A percentile compares a stretch with the other conserved stretches of the same genome.
Conservation (phyloP, 306 rosid genomes). For the Pyrus betulifolia region DNA sequence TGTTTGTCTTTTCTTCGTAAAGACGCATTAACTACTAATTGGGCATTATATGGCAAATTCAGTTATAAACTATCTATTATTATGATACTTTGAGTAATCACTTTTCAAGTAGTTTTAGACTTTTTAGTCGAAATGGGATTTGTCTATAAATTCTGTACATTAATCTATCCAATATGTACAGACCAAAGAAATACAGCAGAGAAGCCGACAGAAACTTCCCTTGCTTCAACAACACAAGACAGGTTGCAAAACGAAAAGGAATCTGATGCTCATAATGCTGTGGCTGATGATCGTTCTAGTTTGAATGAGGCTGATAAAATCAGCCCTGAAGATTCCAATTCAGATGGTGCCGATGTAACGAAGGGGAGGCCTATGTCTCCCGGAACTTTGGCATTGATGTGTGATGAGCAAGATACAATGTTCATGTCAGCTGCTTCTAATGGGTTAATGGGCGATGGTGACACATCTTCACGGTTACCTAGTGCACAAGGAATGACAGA, state of each 20-base stretch:
- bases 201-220: slow-evolving; percentile 51
- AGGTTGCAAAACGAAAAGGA: slow-evolving; percentile 51
- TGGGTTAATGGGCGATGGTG: slow-evolving; percentile 45
- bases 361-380: slow-evolving; percentile 94
- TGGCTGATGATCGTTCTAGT: slow-evolving; percentile 65
- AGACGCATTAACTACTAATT: not conserved
- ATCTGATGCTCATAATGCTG: slow-evolving; percentile 50
- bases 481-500: slow-evolving; percentile 74
- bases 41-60: not conserved
- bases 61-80: not conserved
- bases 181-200: slow-evolving; percentile 55
- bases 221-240: slow-evolving; percentile 65
- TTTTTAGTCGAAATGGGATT: not conserved
- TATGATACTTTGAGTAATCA: slow-evolving; percentile 12
- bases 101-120: slow-evolving; percentile 6
- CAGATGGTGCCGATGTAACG: slow-evolving; percentile 60
- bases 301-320: slow-evolving; percentile 64
- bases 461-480: slow-evolving; percentile 58
- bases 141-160: not conserved
- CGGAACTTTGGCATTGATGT: slow-evolving; percentile 97
- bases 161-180: slow-evolving; percentile 22
- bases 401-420: slow-evolving; percentile 89
- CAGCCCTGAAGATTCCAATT: slow-evolving; percentile 57
- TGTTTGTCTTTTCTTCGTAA: not conserved
- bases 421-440: slow-evolving; percentile 68